Percentiles rank a stretch among this genome's conserved stretches.
Conservation (phyloP, 192 early-diverging fungal species). For the Umbelopsis vinacea region DNA sequence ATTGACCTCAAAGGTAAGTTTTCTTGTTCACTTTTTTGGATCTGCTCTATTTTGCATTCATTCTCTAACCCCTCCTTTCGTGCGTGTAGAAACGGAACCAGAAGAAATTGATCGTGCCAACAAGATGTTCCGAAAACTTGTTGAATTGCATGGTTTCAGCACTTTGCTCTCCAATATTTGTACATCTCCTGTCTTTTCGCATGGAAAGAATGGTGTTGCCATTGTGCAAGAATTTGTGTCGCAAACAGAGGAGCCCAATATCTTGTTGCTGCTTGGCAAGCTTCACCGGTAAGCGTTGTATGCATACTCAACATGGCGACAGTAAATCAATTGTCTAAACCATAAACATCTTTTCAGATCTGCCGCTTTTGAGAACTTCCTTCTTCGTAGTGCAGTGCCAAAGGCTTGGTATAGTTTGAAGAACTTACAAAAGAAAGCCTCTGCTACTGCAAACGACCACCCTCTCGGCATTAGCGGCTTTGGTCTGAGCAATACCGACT, state of each 20-base stretch:
- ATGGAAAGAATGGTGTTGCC: conserved; percentile 62
- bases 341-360: background rate
- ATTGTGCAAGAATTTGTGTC: conserved; percentile 66
- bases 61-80: no score
- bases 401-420: conserved; percentile 68
- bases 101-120: conserved; percentile 51
- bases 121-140: conserved; percentile 55
- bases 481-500: background rate
- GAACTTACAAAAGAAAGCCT: conserved; percentile 43
- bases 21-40: background rate
- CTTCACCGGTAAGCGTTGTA: conserved; percentile 60
- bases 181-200: conserved; percentile 65
- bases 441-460: conserved; percentile 21
- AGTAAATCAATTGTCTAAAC: background rate
- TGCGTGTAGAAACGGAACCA: conserved; percentile 42
- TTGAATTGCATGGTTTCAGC: conserved; percentile 63
- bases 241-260: conserved; percentile 49
- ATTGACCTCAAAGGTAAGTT: conserved; percentile 66
- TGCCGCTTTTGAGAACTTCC: conserved; percentile 47
- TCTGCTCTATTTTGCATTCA: background rate
- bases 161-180: conserved; percentile 74
- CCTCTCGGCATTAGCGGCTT: conserved; percentile 33
- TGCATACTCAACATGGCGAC: background rate
- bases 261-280: conserved; percentile 54
- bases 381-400: conserved; percentile 62